Base-by-base conservation (phyloP, 1,139 yeast species). In the Diutina ranongensis region DNA sequence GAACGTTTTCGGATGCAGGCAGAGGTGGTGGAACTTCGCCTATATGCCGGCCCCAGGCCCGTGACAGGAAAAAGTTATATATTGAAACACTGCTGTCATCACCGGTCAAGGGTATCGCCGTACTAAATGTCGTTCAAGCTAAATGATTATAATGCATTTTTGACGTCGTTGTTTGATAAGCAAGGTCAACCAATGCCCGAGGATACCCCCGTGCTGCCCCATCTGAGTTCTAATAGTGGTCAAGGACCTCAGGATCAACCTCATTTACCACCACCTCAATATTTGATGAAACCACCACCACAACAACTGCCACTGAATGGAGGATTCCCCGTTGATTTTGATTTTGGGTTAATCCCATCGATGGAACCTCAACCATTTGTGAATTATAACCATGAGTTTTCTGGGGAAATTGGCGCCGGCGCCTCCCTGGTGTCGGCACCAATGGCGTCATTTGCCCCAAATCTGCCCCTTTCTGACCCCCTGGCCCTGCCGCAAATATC, bases 111-210 rank as follows among this genome's bases (percentile, higher is more conserved):
- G 28, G 28, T 25, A 7, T 25, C 28, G 28, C 5, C 28, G 28
- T 31, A 12, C 15, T 5, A n/a, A 31, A 64, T 64, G 70, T 55
- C 66, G 36, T 64, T 60, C 49, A 61, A 54, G 46, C 46, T 62
- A 45, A 60, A 62, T 51, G 68, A 64, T 48, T 64, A 64, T 47
- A 61, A 62, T 51, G 60, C 64, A 8, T 65, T 59, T 46, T 51
- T 64, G 48, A 53, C 60, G 5, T 59, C 66, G 3, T 52, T 64
- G 45, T 61, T 54, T 45, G 67, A 62, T 20, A 59, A 56, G 48
- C 55, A 55, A 16, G 36, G 36, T 3, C 42, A 22, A 21, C 32
- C 42, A n/a, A n/a, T n/a, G 15, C 33, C 20, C 4, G 13, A 10
- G 20, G 42, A 38, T 7, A 25, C 31, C 3, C 33, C 42, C n/a